Evolutionary conservation across 176 grass and related monocot species (phyloP).

Genomic region (Aegilops longissima): DNA sequence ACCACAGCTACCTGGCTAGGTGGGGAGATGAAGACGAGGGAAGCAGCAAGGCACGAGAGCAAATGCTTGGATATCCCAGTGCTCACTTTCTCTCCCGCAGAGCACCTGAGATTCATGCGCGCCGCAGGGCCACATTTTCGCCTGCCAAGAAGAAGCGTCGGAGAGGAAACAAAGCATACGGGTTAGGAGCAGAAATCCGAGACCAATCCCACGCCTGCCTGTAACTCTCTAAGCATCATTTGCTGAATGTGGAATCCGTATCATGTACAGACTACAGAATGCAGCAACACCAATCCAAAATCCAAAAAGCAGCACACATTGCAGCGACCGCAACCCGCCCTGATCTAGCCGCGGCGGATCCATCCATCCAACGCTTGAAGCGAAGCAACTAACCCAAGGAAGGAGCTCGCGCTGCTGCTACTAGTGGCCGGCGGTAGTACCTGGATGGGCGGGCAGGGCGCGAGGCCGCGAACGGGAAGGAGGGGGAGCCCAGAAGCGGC

Average conservation of each 20-base stretch:
- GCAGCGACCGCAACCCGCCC: neutral
- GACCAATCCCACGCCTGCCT: neutral
- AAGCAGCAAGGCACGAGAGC: constrained; percentile 62
- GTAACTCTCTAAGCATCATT: too few relatives aligned
- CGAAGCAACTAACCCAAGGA: too few relatives aligned
- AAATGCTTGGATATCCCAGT: constrained; percentile 40
- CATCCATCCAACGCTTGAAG: too few relatives aligned
- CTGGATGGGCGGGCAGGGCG: neutral
- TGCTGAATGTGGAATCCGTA: neutral
- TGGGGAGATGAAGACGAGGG: constrained; percentile 49
- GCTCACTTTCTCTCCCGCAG: neutral
- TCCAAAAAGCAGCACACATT: neutral
- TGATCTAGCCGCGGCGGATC: neutral
- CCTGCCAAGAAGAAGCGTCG: neutral
- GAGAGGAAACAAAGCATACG: neutral
- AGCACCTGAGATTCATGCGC: constrained; percentile 26
- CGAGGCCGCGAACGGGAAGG: neutral
- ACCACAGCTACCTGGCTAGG: constrained; percentile 46
- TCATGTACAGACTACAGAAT: neutral
- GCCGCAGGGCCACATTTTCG: neutral
- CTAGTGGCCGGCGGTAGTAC: too few relatives aligned
- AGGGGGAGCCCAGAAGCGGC: neutral
- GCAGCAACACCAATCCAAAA: neutral
- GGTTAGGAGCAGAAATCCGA: neutral
- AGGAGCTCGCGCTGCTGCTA: too few relatives aligned